These are phyloP conservation scores for Botrytis pseudocinerea DNA, from an alignment of 2,329 filamentous ascomycete species.

Conservation along the genomic window DNA sequence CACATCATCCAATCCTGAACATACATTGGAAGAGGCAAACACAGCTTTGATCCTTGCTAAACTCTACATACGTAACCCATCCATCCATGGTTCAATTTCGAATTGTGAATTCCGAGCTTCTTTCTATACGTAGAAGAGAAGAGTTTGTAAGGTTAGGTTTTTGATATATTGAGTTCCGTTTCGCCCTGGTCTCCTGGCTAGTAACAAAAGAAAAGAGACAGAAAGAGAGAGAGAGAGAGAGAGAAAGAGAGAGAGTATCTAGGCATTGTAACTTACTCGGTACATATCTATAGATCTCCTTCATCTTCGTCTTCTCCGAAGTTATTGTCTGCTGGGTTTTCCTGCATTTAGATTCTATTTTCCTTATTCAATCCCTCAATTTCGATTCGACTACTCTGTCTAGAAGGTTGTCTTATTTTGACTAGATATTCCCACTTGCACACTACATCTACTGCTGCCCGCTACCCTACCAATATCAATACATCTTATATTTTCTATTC, in stretches of 20 bases:
- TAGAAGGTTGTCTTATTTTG: not conserved
- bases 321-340: not conserved
- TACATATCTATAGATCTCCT: not conserved
- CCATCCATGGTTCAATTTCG: not conserved
- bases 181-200: not conserved
- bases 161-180: slow-evolving; percentile 1
- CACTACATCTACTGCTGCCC: not conserved
- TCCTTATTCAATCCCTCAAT: not conserved
- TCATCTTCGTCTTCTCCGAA: not conserved
- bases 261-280: not conserved
- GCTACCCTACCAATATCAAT: not conserved
- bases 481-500: not conserved
- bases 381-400: not conserved
- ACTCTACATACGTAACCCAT: not conserved
- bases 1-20: slow-evolving; percentile 3
- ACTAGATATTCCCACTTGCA: not conserved
- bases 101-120: not conserved
- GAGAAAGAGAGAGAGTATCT: no score
- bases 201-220: not conserved
- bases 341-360: not conserved
- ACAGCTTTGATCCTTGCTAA: not conserved
- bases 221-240: not conserved
- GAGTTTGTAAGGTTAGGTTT: not conserved
- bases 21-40: not conserved
- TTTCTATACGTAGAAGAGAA: not conserved